These are phyloP conservation scores for Moniliophthora roreri DNA, from an alignment of 1,284 basidiomycete species.

Conservation along the genomic window DNA sequence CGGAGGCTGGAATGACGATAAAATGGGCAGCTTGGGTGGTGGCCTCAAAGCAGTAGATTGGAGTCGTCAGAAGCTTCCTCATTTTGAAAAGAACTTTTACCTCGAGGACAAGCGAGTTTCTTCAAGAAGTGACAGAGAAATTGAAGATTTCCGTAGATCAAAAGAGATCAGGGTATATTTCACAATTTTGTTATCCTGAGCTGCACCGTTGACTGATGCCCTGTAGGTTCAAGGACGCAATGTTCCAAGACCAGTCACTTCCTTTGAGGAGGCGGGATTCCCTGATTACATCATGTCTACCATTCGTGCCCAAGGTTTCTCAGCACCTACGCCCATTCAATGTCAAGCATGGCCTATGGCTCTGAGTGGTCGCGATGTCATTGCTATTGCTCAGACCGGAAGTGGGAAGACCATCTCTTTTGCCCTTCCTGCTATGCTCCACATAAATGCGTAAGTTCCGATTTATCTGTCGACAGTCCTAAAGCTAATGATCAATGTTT, in stretches of 20 bases:
- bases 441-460: slow-evolving; percentile 90
- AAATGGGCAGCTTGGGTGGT: slow-evolving; percentile 84
- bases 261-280: slow-evolving; percentile 94
- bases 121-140: slow-evolving; percentile 79
- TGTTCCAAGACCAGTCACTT: slow-evolving; percentile 88
- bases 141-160: slow-evolving; percentile 80
- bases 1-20: slow-evolving; percentile 66
- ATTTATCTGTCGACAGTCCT: slow-evolving; percentile 11
- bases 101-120: slow-evolving; percentile 88
- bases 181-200: not conserved
- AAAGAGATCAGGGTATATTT: slow-evolving; percentile 85
- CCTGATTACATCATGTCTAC: slow-evolving; percentile 95
- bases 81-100: slow-evolving; percentile 98
- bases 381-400: slow-evolving; percentile 96
- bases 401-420: slow-evolving; percentile 98
- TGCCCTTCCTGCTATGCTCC: slow-evolving; percentile 97
- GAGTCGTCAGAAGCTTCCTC: slow-evolving; percentile 69
- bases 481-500: slow-evolving; percentile 13
- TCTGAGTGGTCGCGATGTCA: slow-evolving; percentile 89
- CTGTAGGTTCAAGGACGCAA: slow-evolving; percentile 81
- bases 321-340: slow-evolving; percentile 90
- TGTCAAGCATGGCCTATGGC: slow-evolving; percentile 99
- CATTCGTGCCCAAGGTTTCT: slow-evolving; percentile 92
- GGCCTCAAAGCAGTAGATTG: slow-evolving; percentile 88
- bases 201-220: slow-evolving; percentile 1